Evolutionary conservation across 1,139 yeast genomes (phyloP).

Genomic region (Magnusiomyces sp.): DNA sequence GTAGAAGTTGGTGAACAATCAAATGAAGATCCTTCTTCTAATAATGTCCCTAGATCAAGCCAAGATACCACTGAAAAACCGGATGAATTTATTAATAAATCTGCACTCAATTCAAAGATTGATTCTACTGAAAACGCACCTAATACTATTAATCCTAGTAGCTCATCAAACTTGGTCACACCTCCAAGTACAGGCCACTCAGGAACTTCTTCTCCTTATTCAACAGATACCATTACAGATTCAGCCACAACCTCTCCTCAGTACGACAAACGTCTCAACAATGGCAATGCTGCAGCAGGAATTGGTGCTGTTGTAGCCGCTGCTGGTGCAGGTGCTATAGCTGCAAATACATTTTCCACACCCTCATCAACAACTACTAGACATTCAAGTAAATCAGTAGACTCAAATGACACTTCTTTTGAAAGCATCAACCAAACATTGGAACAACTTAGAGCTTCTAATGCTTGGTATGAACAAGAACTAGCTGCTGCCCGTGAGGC

Average conservation of each 20-base stretch:
- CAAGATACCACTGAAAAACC: not conserved
- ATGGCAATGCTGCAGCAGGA: not conserved
- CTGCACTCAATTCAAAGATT: not conserved
- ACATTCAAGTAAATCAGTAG: no score
- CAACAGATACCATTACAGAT: not conserved
- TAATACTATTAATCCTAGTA: not conserved
- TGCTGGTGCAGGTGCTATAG: not conserved
- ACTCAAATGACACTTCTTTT: not conserved
- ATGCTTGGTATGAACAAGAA: conserved; percentile 30
- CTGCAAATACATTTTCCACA: not conserved
- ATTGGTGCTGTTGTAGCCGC: not conserved
- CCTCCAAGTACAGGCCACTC: not conserved
- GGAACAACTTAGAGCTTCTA: conserved; percentile 28
- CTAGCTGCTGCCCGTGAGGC: conserved; percentile 25
- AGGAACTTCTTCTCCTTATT: not conserved
- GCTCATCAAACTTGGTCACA: not conserved
- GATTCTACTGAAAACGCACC: not conserved
- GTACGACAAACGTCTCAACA: not conserved
- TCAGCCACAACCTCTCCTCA: not conserved
- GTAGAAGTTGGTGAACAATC: conserved; percentile 16
- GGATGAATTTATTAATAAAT: not conserved
- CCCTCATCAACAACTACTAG: not conserved
- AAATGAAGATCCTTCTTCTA: not conserved
- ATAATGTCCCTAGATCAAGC: not conserved
- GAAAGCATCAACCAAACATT: not conserved